Percentiles rank a stretch among this genome's conserved stretches.
Evolutionary conservation across 208 protist species (phyloP).

Genomic region (Trypanosoma scelopori): DNA sequence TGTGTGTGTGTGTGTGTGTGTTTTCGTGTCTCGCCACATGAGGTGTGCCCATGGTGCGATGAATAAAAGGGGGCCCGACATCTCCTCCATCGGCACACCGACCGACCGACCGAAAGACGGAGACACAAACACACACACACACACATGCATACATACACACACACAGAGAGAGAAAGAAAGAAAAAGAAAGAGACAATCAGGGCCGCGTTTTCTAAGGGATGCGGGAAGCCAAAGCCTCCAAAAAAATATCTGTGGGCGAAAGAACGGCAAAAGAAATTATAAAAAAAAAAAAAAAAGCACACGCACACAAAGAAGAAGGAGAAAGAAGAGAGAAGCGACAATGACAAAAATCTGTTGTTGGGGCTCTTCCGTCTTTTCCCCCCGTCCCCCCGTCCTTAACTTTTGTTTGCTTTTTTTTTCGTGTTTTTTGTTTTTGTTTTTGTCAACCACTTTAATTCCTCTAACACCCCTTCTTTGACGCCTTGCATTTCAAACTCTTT

Average conservation of each 20-base stretch:
- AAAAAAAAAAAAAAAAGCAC: conserved; percentile 7
- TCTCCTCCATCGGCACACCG: too few species aligned
- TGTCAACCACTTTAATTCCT: not conserved
- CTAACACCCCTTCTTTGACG: not conserved
- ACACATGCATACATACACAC: not conserved
- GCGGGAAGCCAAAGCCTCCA: not conserved
- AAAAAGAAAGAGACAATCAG: too few species aligned
- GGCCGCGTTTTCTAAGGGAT: not conserved
- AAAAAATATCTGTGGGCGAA: too few species aligned
- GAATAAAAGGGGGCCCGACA: not conserved
- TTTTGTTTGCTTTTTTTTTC: conserved; percentile 2
- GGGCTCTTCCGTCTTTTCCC: not conserved
- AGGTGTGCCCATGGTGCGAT: not conserved
- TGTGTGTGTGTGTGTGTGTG: too few species aligned
- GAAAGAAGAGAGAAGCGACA: conserved; percentile 19
- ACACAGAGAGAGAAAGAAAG: too few species aligned
- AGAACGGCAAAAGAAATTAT: too few species aligned
- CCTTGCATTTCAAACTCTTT: not conserved
- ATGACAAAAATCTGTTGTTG: not conserved
- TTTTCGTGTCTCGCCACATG: not conserved
- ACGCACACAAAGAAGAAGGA: conserved; percentile 2
- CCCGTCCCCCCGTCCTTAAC: too few species aligned
- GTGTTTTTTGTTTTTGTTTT: not conserved
- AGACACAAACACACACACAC: not conserved
- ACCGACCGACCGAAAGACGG: too few species aligned